phyloP scores from a whole-genome alignment of 768 basidiomycete genomes.

The Tulasnella sp. region DNA sequence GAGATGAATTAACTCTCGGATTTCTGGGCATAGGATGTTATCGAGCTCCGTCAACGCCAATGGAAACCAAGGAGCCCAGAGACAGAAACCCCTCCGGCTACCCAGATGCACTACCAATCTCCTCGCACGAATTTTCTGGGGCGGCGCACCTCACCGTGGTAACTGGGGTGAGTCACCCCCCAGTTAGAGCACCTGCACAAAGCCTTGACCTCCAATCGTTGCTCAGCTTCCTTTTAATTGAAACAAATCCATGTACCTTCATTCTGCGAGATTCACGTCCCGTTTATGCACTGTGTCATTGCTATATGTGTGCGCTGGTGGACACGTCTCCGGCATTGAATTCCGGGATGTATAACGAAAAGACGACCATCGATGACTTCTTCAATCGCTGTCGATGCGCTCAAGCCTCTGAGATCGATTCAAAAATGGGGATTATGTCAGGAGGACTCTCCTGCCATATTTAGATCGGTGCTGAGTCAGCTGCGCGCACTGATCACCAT shows the following conservation, averaged over 20 bases:
- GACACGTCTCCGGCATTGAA: too few relatives aligned
- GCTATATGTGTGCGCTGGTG: neutral
- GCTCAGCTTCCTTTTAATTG: neutral
- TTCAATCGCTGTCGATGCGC: too few relatives aligned
- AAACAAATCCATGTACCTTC: neutral
- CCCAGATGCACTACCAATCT: neutral
- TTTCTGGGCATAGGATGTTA: conserved; percentile 70
- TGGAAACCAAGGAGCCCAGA: conserved; percentile 71
- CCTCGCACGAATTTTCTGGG: neutral
- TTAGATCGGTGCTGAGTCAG: too few relatives aligned
- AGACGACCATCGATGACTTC: too few relatives aligned
- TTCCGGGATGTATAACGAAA: too few relatives aligned
- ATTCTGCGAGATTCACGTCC: neutral
- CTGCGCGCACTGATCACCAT: too few relatives aligned
- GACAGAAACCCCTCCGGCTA: neutral
- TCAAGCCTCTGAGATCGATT: too few relatives aligned
- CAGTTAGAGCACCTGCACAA: neutral
- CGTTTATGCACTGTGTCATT: neutral
- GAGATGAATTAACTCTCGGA: neutral
- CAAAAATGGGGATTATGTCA: too few relatives aligned
- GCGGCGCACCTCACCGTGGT: neutral
- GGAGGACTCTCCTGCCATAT: too few relatives aligned
- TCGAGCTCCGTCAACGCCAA: conserved; percentile 81
- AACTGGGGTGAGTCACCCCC: neutral
- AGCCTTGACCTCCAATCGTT: neutral